Evolutionary conservation across 164 flowering plant species (phyloP).

Genomic region (Annona cherimola): DNA sequence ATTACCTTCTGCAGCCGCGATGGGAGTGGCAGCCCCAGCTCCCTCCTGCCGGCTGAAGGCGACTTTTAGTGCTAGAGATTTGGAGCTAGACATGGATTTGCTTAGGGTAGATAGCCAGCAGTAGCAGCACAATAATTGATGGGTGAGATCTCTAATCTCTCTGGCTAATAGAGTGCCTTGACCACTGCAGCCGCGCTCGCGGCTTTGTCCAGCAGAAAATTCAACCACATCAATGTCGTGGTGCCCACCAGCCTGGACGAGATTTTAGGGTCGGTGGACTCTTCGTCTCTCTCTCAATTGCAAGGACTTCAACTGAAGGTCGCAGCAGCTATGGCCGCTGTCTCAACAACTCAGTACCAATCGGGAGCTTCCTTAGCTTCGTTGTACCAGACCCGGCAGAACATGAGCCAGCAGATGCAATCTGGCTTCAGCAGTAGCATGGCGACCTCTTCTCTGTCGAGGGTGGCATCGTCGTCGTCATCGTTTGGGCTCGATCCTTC

Average conservation of each 20-base stretch:
- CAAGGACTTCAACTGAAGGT: too few species aligned
- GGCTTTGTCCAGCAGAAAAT: conserved; percentile 21
- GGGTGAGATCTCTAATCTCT: conserved; percentile 38
- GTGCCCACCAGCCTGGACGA: conserved; percentile 67
- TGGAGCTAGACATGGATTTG: conserved; percentile 64
- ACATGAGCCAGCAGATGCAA: conserved; percentile 45
- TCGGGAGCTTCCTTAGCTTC: conserved; percentile 42
- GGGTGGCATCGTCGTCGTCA: conserved; percentile 41
- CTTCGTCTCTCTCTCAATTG: conserved; percentile 43
- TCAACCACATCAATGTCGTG: conserved; percentile 34
- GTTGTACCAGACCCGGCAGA: conserved; percentile 41
- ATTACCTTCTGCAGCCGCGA: conserved; percentile 10
- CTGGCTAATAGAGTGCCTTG: conserved; percentile 26
- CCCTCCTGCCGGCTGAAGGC: conserved; percentile 75
- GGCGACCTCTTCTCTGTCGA: conserved; percentile 50
- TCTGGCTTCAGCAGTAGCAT: conserved; percentile 37
- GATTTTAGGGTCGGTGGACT: conserved; percentile 48
- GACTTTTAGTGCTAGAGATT: conserved; percentile 60
- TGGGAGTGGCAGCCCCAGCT: conserved; percentile 43
- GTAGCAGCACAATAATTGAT: conserved; percentile 57
- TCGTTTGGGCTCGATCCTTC: conserved; percentile 49
- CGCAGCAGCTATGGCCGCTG: neutral
- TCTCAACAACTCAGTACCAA: conserved; percentile 35
- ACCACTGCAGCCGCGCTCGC: conserved; percentile 21
- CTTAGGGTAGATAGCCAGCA: conserved; percentile 42